Evolutionary conservation across 192 early-diverging fungal species (phyloP).

Genomic region (Haplosporangium gracile): DNA sequence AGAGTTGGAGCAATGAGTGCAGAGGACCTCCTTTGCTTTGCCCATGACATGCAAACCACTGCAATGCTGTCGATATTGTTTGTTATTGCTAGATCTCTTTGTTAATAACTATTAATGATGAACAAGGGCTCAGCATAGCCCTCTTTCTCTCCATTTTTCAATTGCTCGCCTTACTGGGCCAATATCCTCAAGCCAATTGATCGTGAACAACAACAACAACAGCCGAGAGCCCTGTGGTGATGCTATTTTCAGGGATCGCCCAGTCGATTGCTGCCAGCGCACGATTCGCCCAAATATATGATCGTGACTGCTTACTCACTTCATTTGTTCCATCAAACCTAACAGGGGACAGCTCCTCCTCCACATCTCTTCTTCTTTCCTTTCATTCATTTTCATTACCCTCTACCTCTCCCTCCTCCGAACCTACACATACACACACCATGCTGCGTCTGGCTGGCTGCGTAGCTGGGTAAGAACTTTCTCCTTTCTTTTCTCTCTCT

Average conservation of each 20-base stretch:
- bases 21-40: background rate
- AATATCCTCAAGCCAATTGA: background rate
- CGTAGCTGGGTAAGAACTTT: slow-evolving; percentile 42
- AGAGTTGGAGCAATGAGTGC: background rate
- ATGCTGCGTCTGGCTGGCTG: slow-evolving; percentile 65
- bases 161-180: background rate
- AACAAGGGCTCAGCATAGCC: background rate
- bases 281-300: background rate
- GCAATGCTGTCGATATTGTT: too few relatives aligned
- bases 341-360: background rate
- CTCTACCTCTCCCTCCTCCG: background rate
- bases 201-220: background rate
- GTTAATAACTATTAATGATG: background rate
- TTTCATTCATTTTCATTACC: background rate
- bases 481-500: background rate
- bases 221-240: background rate
- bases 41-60: too few relatives aligned
- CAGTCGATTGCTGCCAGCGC: background rate
- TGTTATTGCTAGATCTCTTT: too few relatives aligned
- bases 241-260: background rate
- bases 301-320: slow-evolving; percentile 7
- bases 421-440: background rate
- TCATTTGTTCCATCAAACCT: background rate
- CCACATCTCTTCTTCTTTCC: background rate
- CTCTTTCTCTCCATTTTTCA: background rate